Evolutionary conservation across 257 asterid genomes (phyloP).

Genomic region (Ophiorrhiza pumila): DNA sequence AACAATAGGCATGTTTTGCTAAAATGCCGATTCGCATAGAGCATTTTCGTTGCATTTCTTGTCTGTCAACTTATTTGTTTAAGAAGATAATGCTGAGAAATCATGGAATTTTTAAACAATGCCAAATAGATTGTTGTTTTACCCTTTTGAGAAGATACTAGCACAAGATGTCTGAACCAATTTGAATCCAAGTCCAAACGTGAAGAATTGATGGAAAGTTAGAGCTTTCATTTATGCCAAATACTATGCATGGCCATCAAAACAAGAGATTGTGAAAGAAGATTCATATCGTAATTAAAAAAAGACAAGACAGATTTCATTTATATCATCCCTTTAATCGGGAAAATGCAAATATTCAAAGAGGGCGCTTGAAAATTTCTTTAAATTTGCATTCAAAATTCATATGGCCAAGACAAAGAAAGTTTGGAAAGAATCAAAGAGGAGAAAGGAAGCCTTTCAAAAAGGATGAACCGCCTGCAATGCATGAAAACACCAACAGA

Average conservation of each 20-base stretch:
- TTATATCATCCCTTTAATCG: not conserved
- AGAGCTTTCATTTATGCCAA: not conserved
- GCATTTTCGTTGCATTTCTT: not conserved
- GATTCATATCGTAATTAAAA: not conserved
- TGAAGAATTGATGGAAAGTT: not conserved
- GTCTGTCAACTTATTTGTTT: not conserved
- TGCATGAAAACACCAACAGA: not conserved
- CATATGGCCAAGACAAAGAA: too few species aligned
- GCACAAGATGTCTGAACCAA: not conserved
- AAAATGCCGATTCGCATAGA: not conserved
- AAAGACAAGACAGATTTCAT: not conserved
- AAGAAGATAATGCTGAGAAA: not conserved
- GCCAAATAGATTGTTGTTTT: not conserved
- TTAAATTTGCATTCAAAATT: too few species aligned
- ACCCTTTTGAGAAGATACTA: not conserved
- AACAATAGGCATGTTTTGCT: not conserved
- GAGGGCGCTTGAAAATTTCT: too few species aligned
- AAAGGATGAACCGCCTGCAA: not conserved
- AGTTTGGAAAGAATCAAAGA: not conserved
- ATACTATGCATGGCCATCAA: not conserved
- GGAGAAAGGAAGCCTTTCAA: not conserved
- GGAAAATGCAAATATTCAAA: not conserved
- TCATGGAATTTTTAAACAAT: not conserved
- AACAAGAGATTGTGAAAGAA: not conserved
- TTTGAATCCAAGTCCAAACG: not conserved